Conservation (phyloP, 2,329 filamentous ascomycete genomes). For the Hypoxylon sp. region DNA sequence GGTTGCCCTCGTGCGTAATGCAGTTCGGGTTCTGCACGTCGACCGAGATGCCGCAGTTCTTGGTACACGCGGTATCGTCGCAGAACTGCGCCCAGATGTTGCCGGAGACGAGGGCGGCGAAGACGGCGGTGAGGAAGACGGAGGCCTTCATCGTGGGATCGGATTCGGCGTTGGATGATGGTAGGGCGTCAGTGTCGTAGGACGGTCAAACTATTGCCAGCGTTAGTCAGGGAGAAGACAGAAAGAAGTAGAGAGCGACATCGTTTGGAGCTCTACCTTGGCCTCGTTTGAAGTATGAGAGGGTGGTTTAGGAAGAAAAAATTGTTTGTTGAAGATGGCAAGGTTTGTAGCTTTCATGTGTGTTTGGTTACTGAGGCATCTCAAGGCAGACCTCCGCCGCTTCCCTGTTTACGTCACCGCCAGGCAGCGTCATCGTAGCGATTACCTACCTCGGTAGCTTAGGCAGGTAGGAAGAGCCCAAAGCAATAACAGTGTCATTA, state of each 20-base stretch:
- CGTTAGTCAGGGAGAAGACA: no score
- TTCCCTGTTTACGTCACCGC: no score
- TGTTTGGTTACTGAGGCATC: no score
- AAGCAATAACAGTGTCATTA: no score
- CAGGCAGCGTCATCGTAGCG: no score
- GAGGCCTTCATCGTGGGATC: not conserved
- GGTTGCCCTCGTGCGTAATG: constrained; percentile 4
- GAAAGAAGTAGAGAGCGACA: not conserved
- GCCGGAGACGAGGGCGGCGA: not conserved
- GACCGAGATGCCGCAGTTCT: constrained; percentile 24
- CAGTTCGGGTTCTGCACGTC: constrained; percentile 16
- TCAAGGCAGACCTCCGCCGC: no score
- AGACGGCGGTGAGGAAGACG: not conserved
- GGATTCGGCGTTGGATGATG: not conserved
- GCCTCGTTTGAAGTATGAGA: not conserved
- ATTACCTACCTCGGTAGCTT: no score
- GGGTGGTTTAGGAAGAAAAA: not conserved
- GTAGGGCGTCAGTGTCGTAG: no score
- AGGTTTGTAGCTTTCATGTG: no score
- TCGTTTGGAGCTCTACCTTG: not conserved
- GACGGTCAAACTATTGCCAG: no score
- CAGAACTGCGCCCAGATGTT: constrained; percentile 30
- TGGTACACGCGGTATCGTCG: constrained; percentile 19
- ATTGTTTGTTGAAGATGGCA: not conserved
- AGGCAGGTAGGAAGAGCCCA: no score